These are phyloP conservation scores for Phytophthora vignae DNA, from an alignment of 352 stramenopile species.

Conservation along the genomic window DNA sequence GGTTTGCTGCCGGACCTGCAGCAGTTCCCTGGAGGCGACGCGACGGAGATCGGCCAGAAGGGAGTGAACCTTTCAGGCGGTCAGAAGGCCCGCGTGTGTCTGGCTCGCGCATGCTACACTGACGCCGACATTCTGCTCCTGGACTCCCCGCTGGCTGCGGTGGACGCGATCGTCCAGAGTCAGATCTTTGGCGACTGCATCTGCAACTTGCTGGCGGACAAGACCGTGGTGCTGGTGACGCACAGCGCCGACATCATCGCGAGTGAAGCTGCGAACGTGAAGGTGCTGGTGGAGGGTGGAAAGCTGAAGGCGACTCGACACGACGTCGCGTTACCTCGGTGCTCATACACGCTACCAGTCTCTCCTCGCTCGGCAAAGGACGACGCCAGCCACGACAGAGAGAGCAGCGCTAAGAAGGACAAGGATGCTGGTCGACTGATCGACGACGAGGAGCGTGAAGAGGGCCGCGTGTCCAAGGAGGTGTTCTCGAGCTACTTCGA, in stretches of 20 bases:
- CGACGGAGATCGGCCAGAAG: conserved; percentile 95
- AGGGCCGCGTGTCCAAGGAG: conserved; percentile 51
- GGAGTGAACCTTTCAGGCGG: conserved; percentile 95
- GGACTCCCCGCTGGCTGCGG: conserved; percentile 92
- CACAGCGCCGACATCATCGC: conserved; percentile 84
- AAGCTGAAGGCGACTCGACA: conserved; percentile 24
- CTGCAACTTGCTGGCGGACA: conserved; percentile 43
- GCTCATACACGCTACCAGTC: conserved; percentile 16
- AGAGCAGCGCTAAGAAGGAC: conserved; percentile 8
- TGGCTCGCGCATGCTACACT: conserved; percentile 74
- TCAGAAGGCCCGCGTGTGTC: conserved; percentile 87
- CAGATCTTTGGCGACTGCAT: conserved; percentile 83
- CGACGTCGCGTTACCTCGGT: conserved; percentile 12
- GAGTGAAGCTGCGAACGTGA: conserved; percentile 37
- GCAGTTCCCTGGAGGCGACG: conserved; percentile 86
- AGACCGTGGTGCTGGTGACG: conserved; percentile 91
- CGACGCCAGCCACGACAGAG: conserved; percentile 9
- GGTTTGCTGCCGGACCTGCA: conserved; percentile 86
- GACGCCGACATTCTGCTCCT: conserved; percentile 81
- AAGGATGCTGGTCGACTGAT: conserved; percentile 35
- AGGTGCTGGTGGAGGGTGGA: conserved; percentile 38
- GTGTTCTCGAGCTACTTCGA: conserved; percentile 56
- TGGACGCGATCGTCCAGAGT: conserved; percentile 94
- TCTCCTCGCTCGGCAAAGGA: conserved; percentile 8
- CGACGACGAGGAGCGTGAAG: conserved; percentile 50